Conservation (phyloP, 108 stramenopile species). For the Pseudonitzschia multiseries region DNA sequence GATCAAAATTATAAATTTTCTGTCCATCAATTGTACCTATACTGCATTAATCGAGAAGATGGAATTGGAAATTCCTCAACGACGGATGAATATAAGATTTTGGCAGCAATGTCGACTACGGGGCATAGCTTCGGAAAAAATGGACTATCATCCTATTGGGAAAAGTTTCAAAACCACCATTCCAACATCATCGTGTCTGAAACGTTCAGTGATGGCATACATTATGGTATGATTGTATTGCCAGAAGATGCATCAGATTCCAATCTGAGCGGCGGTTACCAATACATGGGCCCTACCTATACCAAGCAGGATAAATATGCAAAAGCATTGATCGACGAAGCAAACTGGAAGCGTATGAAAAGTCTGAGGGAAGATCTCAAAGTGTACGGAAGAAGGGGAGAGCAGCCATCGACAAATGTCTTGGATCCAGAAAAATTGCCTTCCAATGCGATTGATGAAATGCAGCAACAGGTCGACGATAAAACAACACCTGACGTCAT, state of each 20-base stretch:
- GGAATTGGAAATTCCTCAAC: not conserved
- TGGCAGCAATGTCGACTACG: slow-evolving; percentile 27
- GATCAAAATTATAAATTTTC: slow-evolving; percentile 1
- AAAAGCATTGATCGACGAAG: slow-evolving; percentile 16
- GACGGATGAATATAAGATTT: slow-evolving; percentile 1
- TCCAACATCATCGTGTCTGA: not conserved
- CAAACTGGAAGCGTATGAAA: slow-evolving; percentile 19
- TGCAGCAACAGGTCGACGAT: no score
- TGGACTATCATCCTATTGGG: not conserved
- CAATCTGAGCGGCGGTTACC: slow-evolving; percentile 12
- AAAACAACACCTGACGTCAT: no score
- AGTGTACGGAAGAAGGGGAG: no score
- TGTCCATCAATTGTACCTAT: slow-evolving; percentile 17
- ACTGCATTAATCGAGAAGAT: slow-evolving; percentile 17
- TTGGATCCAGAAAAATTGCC: no score
- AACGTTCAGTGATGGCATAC: not conserved
- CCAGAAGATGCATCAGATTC: slow-evolving; percentile 18
- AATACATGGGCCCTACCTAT: slow-evolving; percentile 25
- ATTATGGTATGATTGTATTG: slow-evolving; percentile 19
- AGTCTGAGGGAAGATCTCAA: not conserved
- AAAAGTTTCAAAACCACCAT: not conserved
- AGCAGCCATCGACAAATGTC: no score
- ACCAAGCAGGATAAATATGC: slow-evolving; percentile 11
- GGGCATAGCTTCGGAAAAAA: slow-evolving; percentile 14
- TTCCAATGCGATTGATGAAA: no score